Percentiles rank a stretch among this genome's conserved stretches.
Evolutionary conservation across 208 protist species (phyloP).

Genomic region (Entamoeba dispar): DNA sequence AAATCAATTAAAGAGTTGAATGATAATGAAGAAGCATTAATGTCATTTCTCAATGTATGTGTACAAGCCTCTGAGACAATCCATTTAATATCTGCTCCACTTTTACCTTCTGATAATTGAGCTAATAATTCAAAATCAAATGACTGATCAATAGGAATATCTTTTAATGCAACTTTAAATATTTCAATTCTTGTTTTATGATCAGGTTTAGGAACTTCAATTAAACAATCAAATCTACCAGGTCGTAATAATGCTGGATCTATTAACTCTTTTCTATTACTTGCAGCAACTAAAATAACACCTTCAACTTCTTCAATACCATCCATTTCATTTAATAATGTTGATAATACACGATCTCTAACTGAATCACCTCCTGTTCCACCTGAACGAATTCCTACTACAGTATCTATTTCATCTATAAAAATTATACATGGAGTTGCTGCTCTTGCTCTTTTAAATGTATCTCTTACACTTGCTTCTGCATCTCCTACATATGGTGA

Average conservation of each 20-base stretch:
- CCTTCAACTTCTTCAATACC: constrained; percentile 51
- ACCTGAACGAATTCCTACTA: constrained; percentile 11
- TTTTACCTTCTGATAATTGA: constrained; percentile 4
- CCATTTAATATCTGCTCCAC: constrained; percentile 24
- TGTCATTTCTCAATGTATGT: constrained; percentile 1
- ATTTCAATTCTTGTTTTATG: constrained; percentile 7
- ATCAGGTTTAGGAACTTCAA: constrained; percentile 19
- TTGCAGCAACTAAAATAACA: constrained; percentile 89
- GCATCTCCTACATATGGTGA: constrained; percentile 74
- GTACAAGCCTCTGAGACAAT: constrained; percentile 21
- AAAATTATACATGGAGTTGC: constrained; percentile 70
- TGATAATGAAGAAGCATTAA: not conserved
- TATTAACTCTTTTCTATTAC: constrained; percentile 69
- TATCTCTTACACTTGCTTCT: constrained; percentile 58
- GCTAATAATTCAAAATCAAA: not conserved
- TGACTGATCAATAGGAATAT: not conserved
- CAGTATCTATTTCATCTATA: constrained; percentile 59
- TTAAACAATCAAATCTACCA: constrained; percentile 20
- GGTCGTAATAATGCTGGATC: constrained; percentile 23
- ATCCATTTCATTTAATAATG: constrained; percentile 88
- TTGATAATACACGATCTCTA: constrained; percentile 76
- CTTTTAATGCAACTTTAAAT: constrained; percentile 8
- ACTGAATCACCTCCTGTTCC: constrained; percentile 33
- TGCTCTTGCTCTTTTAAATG: constrained; percentile 59
- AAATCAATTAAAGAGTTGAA: too few relatives aligned